Evolutionary conservation across 768 basidiomycete genomes (phyloP).

Genomic region (Cystofilobasidium capitatum): DNA sequence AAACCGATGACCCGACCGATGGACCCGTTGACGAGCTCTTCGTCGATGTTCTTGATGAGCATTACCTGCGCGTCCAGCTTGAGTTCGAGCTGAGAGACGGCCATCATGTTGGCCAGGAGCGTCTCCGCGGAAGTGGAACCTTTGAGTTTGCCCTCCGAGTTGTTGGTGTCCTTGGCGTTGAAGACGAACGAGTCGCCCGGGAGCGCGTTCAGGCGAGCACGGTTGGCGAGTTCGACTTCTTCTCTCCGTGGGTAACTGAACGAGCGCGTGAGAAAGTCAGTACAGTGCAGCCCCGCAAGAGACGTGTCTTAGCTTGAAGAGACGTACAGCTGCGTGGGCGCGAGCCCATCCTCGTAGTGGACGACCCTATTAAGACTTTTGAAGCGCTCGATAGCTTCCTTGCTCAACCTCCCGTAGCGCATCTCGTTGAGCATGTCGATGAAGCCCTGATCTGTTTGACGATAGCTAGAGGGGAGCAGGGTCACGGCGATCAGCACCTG

Average conservation of each 20-base stretch:
- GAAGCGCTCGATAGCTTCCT: constrained; percentile 61
- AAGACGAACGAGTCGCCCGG: too few species aligned
- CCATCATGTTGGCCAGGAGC: constrained; percentile 84
- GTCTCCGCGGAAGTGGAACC: constrained; percentile 46
- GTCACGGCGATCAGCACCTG: constrained; percentile 46
- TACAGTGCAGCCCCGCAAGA: too few species aligned
- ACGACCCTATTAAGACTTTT: constrained; percentile 56
- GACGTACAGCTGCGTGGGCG: constrained; percentile 77
- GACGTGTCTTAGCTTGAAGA: background rate
- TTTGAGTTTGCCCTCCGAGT: background rate
- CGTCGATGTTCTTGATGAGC: constrained; percentile 89
- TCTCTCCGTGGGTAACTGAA: constrained; percentile 67
- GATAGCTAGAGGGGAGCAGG: background rate
- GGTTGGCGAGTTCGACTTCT: constrained; percentile 75
- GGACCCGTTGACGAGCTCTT: constrained; percentile 83
- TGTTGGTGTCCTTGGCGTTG: too few species aligned
- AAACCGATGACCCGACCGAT: constrained; percentile 79
- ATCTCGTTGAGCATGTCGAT: constrained; percentile 97
- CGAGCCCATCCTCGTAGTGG: constrained; percentile 66
- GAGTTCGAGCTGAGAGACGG: constrained; percentile 53
- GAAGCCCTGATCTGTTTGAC: background rate
- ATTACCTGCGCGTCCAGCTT: constrained; percentile 82
- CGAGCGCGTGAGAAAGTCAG: background rate
- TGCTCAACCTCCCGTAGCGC: constrained; percentile 71
- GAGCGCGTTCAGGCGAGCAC: background rate